phyloP scores from a whole-genome alignment of 2,329 filamentous ascomycete genomes.

The Phyllachora maydis region DNA sequence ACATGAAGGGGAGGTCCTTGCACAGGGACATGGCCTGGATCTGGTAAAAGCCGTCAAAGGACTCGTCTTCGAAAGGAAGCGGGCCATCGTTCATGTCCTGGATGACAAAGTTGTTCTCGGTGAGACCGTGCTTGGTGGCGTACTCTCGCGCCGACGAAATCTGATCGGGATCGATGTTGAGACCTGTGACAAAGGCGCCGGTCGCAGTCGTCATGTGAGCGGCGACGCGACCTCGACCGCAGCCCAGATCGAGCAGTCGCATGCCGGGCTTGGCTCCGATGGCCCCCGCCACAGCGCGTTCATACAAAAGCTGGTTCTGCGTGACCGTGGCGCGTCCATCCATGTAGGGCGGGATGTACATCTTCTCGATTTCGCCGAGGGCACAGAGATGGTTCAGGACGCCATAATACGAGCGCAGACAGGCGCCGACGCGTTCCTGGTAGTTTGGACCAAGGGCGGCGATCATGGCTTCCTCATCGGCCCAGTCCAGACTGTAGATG shows the following conservation, averaged over 20 bases:
- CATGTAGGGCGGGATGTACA: slow-evolving; percentile 34
- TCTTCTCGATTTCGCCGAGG: slow-evolving; percentile 33
- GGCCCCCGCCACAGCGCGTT: slow-evolving; percentile 25
- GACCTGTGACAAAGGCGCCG: slow-evolving; percentile 23
- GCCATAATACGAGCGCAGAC: slow-evolving; percentile 28
- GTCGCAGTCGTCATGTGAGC: slow-evolving; percentile 28
- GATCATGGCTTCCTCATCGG: slow-evolving; percentile 24
- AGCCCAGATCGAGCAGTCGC: slow-evolving; percentile 27
- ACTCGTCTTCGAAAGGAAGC: slow-evolving; percentile 23
- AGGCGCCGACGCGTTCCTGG: slow-evolving; percentile 25
- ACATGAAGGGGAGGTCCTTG: slow-evolving; percentile 22
- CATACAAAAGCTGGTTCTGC: slow-evolving; percentile 30
- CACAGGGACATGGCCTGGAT: slow-evolving; percentile 34
- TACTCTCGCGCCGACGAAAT: slow-evolving; percentile 21
- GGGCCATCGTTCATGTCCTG: slow-evolving; percentile 30
- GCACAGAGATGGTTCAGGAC: slow-evolving; percentile 32
- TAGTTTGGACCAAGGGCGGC: slow-evolving; percentile 24
- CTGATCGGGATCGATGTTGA: slow-evolving; percentile 33
- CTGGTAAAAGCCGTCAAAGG: slow-evolving; percentile 32
- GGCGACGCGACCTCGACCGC: slow-evolving; percentile 28
- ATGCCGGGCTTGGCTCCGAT: slow-evolving; percentile 22
- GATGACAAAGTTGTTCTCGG: slow-evolving; percentile 23
- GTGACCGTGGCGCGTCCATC: slow-evolving; percentile 23
- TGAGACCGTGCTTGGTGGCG: slow-evolving; percentile 20
- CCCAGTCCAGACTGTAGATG: slow-evolving; percentile 35